A percentile compares a stretch with the other conserved stretches of the same genome.
Conservation (phyloP, 202 grass and related monocot genomes). For the Panicum virgatum region DNA sequence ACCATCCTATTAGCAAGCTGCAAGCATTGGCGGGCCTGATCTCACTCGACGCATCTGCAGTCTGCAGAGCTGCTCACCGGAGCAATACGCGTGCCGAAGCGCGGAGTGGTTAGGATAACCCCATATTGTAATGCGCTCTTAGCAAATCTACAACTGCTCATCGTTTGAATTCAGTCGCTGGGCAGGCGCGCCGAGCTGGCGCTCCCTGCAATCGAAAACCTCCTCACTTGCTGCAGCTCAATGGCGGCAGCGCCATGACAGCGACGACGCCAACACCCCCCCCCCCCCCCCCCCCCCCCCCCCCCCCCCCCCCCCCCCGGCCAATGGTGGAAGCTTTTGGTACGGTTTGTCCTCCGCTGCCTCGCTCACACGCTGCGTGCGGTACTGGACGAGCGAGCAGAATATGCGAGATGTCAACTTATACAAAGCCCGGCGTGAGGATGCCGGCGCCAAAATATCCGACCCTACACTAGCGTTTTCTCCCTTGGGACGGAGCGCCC, state of each 20-base stretch:
- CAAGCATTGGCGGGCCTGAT: conserved; percentile 1
- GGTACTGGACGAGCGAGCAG: background rate
- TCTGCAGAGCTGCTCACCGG: background rate
- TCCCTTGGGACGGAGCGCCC: conserved; percentile 22
- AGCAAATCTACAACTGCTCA: conserved; percentile 40
- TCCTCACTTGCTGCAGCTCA: background rate
- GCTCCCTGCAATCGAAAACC: conserved; percentile 33
- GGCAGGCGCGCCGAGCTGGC: background rate
- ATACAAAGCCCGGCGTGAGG: conserved; percentile 19
- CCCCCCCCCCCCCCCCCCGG: too few relatives aligned
- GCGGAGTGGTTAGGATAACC: conserved; percentile 49
- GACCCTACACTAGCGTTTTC: conserved; percentile 1
- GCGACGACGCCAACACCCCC: conserved; percentile 25
- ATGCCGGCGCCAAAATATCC: conserved; percentile 30
- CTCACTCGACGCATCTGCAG: background rate
- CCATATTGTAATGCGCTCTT: conserved; percentile 37
- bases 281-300: too few relatives aligned
- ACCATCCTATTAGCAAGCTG: conserved; percentile 23
- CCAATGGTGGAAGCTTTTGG: conserved; percentile 27
- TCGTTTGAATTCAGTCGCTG: conserved; percentile 31
- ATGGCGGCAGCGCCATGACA: conserved; percentile 38
- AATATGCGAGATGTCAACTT: conserved; percentile 40
- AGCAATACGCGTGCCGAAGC: background rate
- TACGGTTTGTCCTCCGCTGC: conserved; percentile 26
- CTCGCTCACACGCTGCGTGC: background rate